A percentile compares a stretch with the other conserved stretches of the same genome.
phyloP scores from a whole-genome alignment of 2,329 filamentous ascomycete genomes.

The Pseudocercospora vitis region DNA sequence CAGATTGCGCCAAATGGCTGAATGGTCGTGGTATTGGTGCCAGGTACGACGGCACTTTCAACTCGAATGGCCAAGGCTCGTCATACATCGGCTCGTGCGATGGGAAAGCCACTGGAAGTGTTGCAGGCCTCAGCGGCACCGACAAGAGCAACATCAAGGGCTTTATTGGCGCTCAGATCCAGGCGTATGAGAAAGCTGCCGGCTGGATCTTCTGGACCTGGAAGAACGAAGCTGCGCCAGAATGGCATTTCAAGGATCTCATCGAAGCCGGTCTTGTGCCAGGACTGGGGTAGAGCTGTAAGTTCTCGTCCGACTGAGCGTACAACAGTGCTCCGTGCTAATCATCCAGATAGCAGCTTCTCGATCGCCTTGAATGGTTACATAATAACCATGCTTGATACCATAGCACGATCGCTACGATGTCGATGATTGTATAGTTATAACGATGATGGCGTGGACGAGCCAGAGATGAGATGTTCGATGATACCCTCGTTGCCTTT shows the following conservation, averaged over 20 bases:
- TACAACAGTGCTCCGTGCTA: no score
- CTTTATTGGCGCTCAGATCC: conserved; percentile 51
- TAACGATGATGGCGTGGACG: conserved; percentile 9
- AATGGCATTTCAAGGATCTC: conserved; percentile 52
- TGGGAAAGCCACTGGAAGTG: conserved; percentile 47
- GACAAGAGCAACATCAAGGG: conserved; percentile 47
- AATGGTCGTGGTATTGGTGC: conserved; percentile 51
- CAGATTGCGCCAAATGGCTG: conserved; percentile 51
- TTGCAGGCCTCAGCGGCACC: conserved; percentile 42
- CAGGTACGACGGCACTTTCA: conserved; percentile 47
- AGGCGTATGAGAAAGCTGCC: conserved; percentile 49
- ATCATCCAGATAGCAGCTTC: no score
- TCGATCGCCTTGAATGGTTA: no score
- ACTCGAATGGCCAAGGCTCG: conserved; percentile 36
- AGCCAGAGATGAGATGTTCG: conserved; percentile 3
- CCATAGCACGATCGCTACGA: conserved; percentile 6
- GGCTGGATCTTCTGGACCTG: conserved; percentile 55
- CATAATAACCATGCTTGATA: no score
- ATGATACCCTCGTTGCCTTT: conserved; percentile 18
- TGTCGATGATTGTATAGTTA: neutral
- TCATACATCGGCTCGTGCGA: conserved; percentile 46
- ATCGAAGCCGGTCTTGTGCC: conserved; percentile 41
- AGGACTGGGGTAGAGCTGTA: conserved; percentile 17
- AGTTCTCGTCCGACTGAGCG: conserved; percentile 18
- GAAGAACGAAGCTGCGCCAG: conserved; percentile 52